Evolutionary conservation across 768 basidiomycete genomes (phyloP).

Genomic region (Pleurotus cornucopiae): DNA sequence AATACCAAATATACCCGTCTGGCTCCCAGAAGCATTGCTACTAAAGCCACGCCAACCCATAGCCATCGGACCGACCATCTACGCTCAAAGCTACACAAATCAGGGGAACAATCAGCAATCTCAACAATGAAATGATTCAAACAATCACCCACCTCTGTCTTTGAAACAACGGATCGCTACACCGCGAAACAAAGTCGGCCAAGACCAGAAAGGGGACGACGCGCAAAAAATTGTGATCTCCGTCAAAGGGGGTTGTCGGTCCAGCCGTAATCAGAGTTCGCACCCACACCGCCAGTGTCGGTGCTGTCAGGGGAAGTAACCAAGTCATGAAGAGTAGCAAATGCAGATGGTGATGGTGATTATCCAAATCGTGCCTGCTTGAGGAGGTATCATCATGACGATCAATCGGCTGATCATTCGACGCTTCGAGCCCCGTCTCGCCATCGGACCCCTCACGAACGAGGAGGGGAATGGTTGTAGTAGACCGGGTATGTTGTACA

Average conservation of each 20-base stretch:
- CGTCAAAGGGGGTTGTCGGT: slow-evolving; percentile 72
- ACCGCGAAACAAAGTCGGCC: slow-evolving; percentile 58
- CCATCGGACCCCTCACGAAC: slow-evolving; percentile 4
- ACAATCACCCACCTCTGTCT: slow-evolving; percentile 32
- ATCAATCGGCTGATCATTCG: no score
- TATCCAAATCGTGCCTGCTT: slow-evolving; percentile 17
- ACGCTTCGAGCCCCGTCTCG: no score
- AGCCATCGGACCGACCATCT: slow-evolving; percentile 47
- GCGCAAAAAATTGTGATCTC: slow-evolving; percentile 71
- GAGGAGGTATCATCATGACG: background rate
- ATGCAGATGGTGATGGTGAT: slow-evolving; percentile 52
- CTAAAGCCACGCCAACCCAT: slow-evolving; percentile 41
- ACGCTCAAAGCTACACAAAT: slow-evolving; percentile 31
- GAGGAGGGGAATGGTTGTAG: slow-evolving; percentile 18
- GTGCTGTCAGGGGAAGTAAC: slow-evolving; percentile 72
- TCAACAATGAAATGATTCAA: slow-evolving; percentile 4
- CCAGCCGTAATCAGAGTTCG: slow-evolving; percentile 81
- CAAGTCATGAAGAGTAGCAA: slow-evolving; percentile 74
- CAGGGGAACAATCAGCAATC: background rate
- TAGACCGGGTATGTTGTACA: slow-evolving; percentile 9
- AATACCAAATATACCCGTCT: slow-evolving; percentile 62
- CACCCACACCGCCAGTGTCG: slow-evolving; percentile 85
- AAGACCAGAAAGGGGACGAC: slow-evolving; percentile 62
- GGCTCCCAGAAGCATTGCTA: slow-evolving; percentile 67
- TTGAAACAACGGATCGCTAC: slow-evolving; percentile 35